Conservation (phyloP, 2,329 filamentous ascomycete genomes). For the Chrysoporthe deuterocubensis region DNA sequence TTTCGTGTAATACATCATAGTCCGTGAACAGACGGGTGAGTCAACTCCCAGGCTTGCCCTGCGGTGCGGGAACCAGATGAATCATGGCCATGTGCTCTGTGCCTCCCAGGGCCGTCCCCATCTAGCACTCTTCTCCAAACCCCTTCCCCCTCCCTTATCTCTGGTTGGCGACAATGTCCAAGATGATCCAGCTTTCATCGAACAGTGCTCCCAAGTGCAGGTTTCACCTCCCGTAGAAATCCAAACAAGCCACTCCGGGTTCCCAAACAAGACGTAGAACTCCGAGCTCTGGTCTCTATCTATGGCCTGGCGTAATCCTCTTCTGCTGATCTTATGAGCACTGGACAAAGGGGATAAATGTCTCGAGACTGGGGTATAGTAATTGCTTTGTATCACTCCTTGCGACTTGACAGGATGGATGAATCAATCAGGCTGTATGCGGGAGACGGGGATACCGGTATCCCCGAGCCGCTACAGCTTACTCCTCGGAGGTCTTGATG, state of each 20-base stretch:
- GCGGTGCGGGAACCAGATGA: slow-evolving; percentile 20
- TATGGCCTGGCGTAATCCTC: slow-evolving; percentile 21
- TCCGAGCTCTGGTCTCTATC: slow-evolving; percentile 19
- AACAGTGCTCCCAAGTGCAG: not conserved
- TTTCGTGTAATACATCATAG: slow-evolving; percentile 25
- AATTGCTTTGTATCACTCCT: slow-evolving; percentile 22
- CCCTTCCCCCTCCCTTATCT: not conserved
- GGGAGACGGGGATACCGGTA: slow-evolving; percentile 16
- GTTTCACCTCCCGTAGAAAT: slow-evolving; percentile 7
- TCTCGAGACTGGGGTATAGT: slow-evolving; percentile 19
- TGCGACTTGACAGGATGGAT: slow-evolving; percentile 5
- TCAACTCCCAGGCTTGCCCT: slow-evolving; percentile 10
- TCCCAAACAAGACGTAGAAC: not conserved
- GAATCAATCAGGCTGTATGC: slow-evolving; percentile 13
- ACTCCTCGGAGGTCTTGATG: slow-evolving; percentile 2
- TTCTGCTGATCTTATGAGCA: slow-evolving; percentile 18
- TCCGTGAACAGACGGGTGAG: slow-evolving; percentile 21
- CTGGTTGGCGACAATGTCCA: not conserved
- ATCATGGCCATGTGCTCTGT: slow-evolving; percentile 1
- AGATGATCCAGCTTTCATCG: slow-evolving; percentile 2
- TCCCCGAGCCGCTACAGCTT: slow-evolving; percentile 9
- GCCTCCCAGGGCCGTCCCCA: not conserved
- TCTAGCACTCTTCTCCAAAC: not conserved
- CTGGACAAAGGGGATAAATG: slow-evolving; percentile 24
- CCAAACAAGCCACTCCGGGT: slow-evolving; percentile 23